phyloP scores from a whole-genome alignment of 768 basidiomycete genomes.

The Asterophora lycoperdoides region DNA sequence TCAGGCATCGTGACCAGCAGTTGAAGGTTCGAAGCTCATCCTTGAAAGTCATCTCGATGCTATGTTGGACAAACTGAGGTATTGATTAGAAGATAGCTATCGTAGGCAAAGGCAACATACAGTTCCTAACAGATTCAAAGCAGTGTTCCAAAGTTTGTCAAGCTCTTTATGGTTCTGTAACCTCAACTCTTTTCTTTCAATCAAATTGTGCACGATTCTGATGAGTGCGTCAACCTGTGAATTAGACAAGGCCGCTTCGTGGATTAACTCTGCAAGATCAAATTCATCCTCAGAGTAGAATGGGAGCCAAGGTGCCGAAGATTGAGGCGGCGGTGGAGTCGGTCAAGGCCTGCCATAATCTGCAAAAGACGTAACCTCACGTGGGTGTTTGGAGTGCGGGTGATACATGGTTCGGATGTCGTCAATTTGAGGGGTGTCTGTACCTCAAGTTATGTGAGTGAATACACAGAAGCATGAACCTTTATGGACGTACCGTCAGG shows the following conservation, averaged over 20 bases:
- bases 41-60: no score
- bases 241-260: conserved; percentile 14
- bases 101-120: conserved; percentile 5
- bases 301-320: conserved; percentile 2
- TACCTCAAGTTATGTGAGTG: no score
- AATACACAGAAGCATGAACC: no score
- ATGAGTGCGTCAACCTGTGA: conserved; percentile 6
- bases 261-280: conserved; percentile 17
- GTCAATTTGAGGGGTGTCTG: neutral
- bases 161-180: conserved; percentile 15
- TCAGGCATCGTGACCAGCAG: neutral
- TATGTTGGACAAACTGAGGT: no score
- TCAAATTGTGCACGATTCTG: conserved; percentile 1
- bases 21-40: neutral
- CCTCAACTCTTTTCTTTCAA: conserved; percentile 7
- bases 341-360: neutral
- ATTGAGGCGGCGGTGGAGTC: neutral
- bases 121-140: conserved; percentile 17
- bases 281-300: conserved; percentile 1
- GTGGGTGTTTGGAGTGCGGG: neutral
- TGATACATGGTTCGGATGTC: conserved; percentile 3
- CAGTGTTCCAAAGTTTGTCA: conserved; percentile 13
- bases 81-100: neutral
- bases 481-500: no score
- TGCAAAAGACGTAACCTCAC: neutral